phyloP scores from a whole-genome alignment of 164 flowering plant genomes.

The Annona cherimola region DNA sequence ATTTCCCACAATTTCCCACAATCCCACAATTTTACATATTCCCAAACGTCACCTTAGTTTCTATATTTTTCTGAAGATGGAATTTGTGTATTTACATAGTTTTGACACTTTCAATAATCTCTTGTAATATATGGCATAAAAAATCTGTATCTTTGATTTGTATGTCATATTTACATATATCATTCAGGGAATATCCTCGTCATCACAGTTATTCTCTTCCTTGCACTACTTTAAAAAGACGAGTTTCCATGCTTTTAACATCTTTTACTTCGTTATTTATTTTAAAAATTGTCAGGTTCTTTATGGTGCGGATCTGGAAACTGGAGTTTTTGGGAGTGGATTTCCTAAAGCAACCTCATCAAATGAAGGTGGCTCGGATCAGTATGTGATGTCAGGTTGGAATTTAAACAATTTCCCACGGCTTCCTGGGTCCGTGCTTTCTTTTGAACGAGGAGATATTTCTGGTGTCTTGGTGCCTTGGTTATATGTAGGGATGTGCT shows the following conservation, averaged over 20 bases:
- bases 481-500: slow-evolving; percentile 92
- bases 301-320: slow-evolving; percentile 93
- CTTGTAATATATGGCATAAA: not conserved
- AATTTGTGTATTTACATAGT: not conserved
- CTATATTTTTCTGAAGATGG: too few species aligned
- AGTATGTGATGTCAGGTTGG: slow-evolving; percentile 70
- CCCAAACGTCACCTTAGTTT: too few species aligned
- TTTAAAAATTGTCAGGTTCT: slow-evolving; percentile 38
- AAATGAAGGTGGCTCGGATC: slow-evolving; percentile 27
- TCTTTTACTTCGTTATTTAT: not conserved
- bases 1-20: too few species aligned
- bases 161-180: not conserved
- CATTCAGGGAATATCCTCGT: not conserved
- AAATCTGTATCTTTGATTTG: not conserved
- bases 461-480: slow-evolving; percentile 93
- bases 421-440: slow-evolving; percentile 71
- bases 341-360: slow-evolving; percentile 49
- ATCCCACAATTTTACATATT: too few species aligned
- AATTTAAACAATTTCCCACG: slow-evolving; percentile 81
- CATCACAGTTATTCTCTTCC: not conserved
- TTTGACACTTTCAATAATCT: not conserved
- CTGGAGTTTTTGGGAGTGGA: slow-evolving; percentile 73
- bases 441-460: slow-evolving; percentile 66
- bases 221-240: too few species aligned
- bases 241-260: not conserved